phyloP scores from a whole-genome alignment of 768 basidiomycete species.

The Coprinellus aureogranulatus region DNA sequence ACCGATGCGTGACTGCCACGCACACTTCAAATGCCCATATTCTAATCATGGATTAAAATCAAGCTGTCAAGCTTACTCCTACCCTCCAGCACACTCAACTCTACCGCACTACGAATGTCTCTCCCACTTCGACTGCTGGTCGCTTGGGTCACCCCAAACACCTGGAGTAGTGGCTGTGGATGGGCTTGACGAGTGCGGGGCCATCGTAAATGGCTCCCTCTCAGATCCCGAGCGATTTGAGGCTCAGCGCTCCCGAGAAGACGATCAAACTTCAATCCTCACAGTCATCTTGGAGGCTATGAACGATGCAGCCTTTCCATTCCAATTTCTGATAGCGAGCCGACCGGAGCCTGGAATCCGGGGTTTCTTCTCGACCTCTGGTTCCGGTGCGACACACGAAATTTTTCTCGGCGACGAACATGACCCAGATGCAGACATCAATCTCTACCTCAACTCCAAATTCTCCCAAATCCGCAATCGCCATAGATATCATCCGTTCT shows the following conservation, averaged over 20 bases:
- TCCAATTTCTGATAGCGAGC: conserved; percentile 3
- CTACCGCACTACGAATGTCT: not conserved
- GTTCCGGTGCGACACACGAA: not conserved
- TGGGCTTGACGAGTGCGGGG: conserved; percentile 11
- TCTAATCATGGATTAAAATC: too few species aligned
- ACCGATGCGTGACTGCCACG: not conserved
- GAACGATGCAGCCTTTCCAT: not conserved
- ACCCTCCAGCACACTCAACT: too few species aligned
- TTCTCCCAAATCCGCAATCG: not conserved
- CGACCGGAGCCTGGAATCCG: conserved; percentile 3
- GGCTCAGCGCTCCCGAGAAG: not conserved
- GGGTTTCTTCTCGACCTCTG: not conserved
- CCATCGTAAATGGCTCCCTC: not conserved
- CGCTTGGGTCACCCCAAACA: too few species aligned
- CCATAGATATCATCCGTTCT: not conserved
- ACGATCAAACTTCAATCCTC: conserved; percentile 1
- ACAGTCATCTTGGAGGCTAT: not conserved
- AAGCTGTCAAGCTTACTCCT: too few species aligned
- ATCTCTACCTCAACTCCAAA: not conserved
- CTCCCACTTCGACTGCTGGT: not conserved
- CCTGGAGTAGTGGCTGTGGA: conserved; percentile 5
- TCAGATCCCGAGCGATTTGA: not conserved
- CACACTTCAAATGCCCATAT: too few species aligned
- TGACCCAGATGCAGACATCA: not conserved
- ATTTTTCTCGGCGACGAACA: conserved; percentile 2